Evolutionary conservation across 768 basidiomycete genomes (phyloP), one percentile per base, ranked within the genome.

Genomic region (Leucocoprinus birnbaumii): DNA sequence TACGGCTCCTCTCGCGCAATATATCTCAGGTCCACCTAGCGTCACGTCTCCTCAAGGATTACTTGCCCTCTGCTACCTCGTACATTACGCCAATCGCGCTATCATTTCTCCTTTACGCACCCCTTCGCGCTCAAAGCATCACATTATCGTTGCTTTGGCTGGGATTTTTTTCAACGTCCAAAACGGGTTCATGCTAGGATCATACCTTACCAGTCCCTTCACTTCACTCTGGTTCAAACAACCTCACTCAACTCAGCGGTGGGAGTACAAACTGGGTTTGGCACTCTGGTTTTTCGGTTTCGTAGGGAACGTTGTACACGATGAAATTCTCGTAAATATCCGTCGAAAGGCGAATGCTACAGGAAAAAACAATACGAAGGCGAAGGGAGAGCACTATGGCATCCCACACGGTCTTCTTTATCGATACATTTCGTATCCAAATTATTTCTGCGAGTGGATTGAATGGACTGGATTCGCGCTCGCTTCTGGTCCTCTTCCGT

Each of bases 401-500:
- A 86, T 94, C 56, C 94, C 96, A 0, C 80, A 86, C 48, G 91
- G 89, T 0, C 79, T 83, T 19, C 72, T 96, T 16, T 97, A 89
- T 75, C 62, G 67, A 41, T 86, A 82, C 64, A 74, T 98, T 62
- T 92, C 93, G 5, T 96, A 86, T 72, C 96, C 96, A 9, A 94
- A 97, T 68, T 98, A 98, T 72, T 72, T 93, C 18, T 93, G 87
- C 70, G 96, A 98, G 66, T 98, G 96, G 96, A 56, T 88, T 53
- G 96, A 98, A 70, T 98, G 95, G 94, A 60, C 83, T 9, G 93
- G 90, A 7, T 98, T 87, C 67, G 88, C 91, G 1, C 66, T 97
- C 37, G 89, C 91, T 5, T 81, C 90, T 3, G 72, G 82, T 4
- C 83, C 86, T 1, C 7, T 77, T 0, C 82, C 78, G 18, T 59